phyloP scores from a whole-genome alignment of 2,329 filamentous ascomycete species.

The Penicillium olsonii region DNA sequence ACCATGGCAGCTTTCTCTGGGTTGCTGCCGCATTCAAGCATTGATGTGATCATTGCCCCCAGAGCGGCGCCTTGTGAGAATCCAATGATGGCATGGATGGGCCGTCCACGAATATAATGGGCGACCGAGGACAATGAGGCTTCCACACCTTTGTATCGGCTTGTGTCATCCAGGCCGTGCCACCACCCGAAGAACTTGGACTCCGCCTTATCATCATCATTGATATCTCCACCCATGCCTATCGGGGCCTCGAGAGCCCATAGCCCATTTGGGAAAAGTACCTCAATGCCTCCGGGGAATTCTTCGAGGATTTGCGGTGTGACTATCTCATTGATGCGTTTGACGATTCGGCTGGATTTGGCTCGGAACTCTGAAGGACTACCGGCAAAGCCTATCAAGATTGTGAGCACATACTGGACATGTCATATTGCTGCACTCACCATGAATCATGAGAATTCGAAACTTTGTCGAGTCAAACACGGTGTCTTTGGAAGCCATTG shows the following conservation, averaged over 20 bases:
- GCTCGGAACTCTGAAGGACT: neutral
- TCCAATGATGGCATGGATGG: slow-evolving; percentile 10
- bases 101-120: slow-evolving; percentile 3
- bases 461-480: neutral
- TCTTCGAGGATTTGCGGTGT: slow-evolving; percentile 4
- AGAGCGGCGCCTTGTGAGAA: slow-evolving; percentile 13
- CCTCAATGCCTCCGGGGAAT: slow-evolving; percentile 9
- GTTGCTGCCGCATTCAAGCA: slow-evolving; percentile 5
- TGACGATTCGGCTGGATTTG: neutral
- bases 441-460: neutral
- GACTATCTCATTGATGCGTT: slow-evolving; percentile 1
- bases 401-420: neutral
- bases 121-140: slow-evolving; percentile 3
- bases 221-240: neutral
- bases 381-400: neutral
- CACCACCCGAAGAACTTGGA: slow-evolving; percentile 9
- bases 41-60: slow-evolving; percentile 8
- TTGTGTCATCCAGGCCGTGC: slow-evolving; percentile 10
- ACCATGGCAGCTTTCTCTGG: slow-evolving; percentile 3
- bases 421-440: neutral
- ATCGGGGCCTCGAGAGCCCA: slow-evolving; percentile 3
- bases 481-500: neutral
- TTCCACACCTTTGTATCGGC: slow-evolving; percentile 11
- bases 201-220: neutral
- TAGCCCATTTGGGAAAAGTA: slow-evolving; percentile 2